Conservation (phyloP, 1,139 yeast genomes). For the Suhomyces panamericanus region DNA sequence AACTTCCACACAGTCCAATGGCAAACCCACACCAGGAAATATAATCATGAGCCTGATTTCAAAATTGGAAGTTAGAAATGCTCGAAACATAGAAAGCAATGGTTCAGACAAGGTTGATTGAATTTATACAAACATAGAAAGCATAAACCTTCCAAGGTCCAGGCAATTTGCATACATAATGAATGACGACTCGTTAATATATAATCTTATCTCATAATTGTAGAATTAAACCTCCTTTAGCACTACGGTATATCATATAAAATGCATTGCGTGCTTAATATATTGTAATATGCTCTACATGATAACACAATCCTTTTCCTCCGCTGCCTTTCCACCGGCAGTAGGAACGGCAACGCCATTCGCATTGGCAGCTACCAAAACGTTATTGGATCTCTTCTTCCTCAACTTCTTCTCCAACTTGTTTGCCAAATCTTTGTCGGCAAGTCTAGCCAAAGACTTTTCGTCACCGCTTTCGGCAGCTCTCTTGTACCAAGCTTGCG, state of each 20-base stretch:
- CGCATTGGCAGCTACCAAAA: constrained; percentile 11
- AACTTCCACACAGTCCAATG: background rate
- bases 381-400: constrained; percentile 22
- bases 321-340: constrained; percentile 20
- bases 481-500: constrained; percentile 71
- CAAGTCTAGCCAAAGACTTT: constrained; percentile 51
- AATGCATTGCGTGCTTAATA: background rate
- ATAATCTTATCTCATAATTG: background rate
- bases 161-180: background rate
- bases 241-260: background rate
- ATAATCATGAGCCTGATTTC: constrained; percentile 14
- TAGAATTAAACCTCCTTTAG: background rate
- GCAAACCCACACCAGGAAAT: constrained; percentile 3
- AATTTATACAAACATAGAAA: background rate
- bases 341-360: constrained; percentile 8
- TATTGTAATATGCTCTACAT: constrained; percentile 23
- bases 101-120: constrained; percentile 32
- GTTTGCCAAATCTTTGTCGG: constrained; percentile 34
- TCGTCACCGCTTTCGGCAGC: constrained; percentile 78
- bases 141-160: background rate
- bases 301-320: constrained; percentile 48
- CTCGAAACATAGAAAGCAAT: constrained; percentile 26
- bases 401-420: constrained; percentile 31
- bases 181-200: background rate
- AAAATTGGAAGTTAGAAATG: constrained; percentile 15